Evolutionary conservation across 441 rosid genomes (phyloP).

Genomic region (Aleurites moluccanus): DNA sequence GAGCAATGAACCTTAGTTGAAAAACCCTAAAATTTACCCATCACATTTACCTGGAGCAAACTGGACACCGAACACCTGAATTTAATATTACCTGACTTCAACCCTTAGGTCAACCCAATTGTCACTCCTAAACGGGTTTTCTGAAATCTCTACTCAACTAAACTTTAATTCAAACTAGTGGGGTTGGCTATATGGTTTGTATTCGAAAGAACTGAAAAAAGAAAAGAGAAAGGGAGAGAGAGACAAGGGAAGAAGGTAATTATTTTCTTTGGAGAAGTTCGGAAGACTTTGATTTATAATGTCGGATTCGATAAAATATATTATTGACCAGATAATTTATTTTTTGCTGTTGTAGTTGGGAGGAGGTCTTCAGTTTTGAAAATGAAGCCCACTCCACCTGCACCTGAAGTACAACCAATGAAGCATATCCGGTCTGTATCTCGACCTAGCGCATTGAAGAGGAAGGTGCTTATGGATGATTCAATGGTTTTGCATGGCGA

Average conservation of each 20-base stretch:
- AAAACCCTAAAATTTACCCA: too few relatives aligned
- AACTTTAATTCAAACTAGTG: background rate
- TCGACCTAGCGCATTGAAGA: slow-evolving; percentile 64
- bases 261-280: background rate
- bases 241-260: background rate
- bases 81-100: background rate
- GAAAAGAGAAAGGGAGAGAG: too few relatives aligned
- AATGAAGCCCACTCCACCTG: slow-evolving; percentile 76
- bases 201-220: background rate
- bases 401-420: slow-evolving; percentile 52
- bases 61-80: too few relatives aligned
- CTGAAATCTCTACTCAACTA: background rate
- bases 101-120: background rate
- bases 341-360: slow-evolving; percentile 60
- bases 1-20: too few relatives aligned
- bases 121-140: background rate
- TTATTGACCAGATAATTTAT: background rate
- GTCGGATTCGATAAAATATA: background rate
- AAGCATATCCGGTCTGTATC: slow-evolving; percentile 64
- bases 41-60: too few relatives aligned
- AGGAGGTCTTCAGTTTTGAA: slow-evolving; percentile 79
- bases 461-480: slow-evolving; percentile 96
- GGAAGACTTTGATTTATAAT: background rate
- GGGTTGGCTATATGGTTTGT: background rate
- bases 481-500: slow-evolving; percentile 98